Percentiles rank a stretch among this genome's conserved stretches.
These are phyloP conservation scores for Polytrichum commune DNA, from an alignment of 225 moss, liverwort and hornwort genomes.

Conservation along the genomic window DNA sequence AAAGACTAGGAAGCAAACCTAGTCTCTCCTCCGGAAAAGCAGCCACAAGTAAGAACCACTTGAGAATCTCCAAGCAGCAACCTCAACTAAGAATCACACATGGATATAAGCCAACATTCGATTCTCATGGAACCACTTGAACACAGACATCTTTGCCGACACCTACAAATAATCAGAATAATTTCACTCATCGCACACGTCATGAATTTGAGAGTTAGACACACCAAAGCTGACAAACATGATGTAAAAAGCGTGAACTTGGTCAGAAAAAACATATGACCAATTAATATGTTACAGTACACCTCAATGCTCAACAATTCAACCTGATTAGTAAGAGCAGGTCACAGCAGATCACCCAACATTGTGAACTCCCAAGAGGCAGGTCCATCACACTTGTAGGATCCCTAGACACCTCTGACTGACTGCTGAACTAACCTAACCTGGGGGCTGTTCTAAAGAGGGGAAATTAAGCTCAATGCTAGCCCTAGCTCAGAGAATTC, in stretches of 20 bases:
- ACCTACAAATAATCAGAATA: too few relatives aligned
- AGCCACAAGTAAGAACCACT: too few relatives aligned
- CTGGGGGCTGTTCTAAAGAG: background rate
- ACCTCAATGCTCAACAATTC: slow-evolving; percentile 38
- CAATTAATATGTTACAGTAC: slow-evolving; percentile 47
- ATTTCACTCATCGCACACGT: too few relatives aligned
- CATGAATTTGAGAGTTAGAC: too few relatives aligned
- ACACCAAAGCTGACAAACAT: slow-evolving; percentile 6
- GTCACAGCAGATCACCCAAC: slow-evolving; percentile 28
- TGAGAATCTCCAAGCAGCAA: too few relatives aligned
- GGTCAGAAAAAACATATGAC: slow-evolving; percentile 35
- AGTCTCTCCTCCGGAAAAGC: too few relatives aligned
- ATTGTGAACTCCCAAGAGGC: slow-evolving; percentile 18
- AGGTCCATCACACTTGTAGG: background rate
- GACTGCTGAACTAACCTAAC: background rate
- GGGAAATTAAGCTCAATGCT: slow-evolving; percentile 12
- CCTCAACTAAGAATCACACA: too few relatives aligned
- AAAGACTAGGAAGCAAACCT: too few relatives aligned
- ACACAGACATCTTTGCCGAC: too few relatives aligned
- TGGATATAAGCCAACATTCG: too few relatives aligned
- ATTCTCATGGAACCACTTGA: too few relatives aligned
- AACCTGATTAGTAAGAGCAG: slow-evolving; percentile 29
- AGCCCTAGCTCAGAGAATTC: slow-evolving; percentile 20
- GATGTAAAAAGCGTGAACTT: slow-evolving; percentile 36
- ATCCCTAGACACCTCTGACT: background rate